Evolutionary conservation across 2,329 filamentous ascomycete species (phyloP).

Genomic region (Alternaria brassicicola): DNA sequence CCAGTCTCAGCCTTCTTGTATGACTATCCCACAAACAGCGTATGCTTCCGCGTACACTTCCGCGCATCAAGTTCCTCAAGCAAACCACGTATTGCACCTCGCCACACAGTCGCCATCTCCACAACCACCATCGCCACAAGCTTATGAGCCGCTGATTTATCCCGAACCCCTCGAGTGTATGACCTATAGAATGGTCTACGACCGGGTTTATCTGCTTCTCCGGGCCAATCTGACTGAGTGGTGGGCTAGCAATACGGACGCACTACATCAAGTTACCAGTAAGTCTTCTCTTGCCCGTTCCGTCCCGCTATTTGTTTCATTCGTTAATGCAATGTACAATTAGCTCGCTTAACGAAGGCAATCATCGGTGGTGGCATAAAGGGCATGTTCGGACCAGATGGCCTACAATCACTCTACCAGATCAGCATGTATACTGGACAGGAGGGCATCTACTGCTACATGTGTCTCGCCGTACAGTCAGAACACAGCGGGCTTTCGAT

Average conservation of each 20-base stretch:
- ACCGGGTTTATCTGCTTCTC: constrained; percentile 5
- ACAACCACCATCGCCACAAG: background rate
- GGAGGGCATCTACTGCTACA: constrained; percentile 7
- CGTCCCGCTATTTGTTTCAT: background rate
- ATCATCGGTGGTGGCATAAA: background rate
- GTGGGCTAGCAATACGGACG: background rate
- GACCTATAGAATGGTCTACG: constrained; percentile 1
- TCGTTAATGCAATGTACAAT: background rate
- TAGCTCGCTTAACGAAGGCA: background rate
- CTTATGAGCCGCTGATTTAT: background rate
- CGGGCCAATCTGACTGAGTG: background rate
- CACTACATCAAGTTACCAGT: background rate
- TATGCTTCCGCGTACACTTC: background rate
- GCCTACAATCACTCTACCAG: background rate
- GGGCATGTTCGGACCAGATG: constrained; percentile 12
- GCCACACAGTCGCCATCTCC: background rate
- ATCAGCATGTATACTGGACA: constrained; percentile 14
- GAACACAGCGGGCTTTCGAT: background rate
- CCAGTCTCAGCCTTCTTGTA: background rate
- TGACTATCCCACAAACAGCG: background rate
- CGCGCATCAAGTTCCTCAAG: background rate
- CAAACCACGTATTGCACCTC: background rate
- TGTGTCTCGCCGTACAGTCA: constrained; percentile 6
- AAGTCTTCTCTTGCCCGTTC: background rate
- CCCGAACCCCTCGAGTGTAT: background rate